Evolutionary conservation across 1,139 yeast genomes (phyloP).

Genomic region (Saccharomyces hybrid): DNA sequence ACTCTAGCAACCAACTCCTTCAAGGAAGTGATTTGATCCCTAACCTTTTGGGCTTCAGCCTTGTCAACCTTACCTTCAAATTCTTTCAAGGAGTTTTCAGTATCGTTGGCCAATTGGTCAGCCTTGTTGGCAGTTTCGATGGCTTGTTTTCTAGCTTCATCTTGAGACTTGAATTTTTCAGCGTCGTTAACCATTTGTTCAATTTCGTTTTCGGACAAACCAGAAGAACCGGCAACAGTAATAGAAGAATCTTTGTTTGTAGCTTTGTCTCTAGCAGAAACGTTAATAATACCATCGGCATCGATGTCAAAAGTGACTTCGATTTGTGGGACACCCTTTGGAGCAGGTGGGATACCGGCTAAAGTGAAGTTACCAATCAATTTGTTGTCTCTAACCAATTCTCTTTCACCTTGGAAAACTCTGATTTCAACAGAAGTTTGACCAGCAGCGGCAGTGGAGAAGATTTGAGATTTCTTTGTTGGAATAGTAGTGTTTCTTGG

Average conservation of each 20-base stretch:
- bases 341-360: slow-evolving; percentile 92
- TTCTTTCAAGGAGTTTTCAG: slow-evolving; percentile 81
- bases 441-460: slow-evolving; percentile 93
- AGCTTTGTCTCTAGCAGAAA: slow-evolving; percentile 88
- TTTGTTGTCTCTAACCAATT: slow-evolving; percentile 91
- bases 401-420: slow-evolving; percentile 95
- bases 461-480: slow-evolving; percentile 90
- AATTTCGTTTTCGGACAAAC: slow-evolving; percentile 82
- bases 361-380: slow-evolving; percentile 89
- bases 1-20: slow-evolving; percentile 87
- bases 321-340: slow-evolving; percentile 96
- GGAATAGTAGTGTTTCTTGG: slow-evolving; percentile 96
- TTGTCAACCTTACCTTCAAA: slow-evolving; percentile 58
- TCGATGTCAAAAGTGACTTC: slow-evolving; percentile 93
- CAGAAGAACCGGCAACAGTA: slow-evolving; percentile 94
- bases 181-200: slow-evolving; percentile 95
- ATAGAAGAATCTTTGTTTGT: slow-evolving; percentile 93
- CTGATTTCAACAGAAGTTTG: slow-evolving; percentile 93
- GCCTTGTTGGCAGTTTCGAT: slow-evolving; percentile 73
- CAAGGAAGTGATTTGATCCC: slow-evolving; percentile 81
- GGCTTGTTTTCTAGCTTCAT: slow-evolving; percentile 70
- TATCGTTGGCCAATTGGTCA: slow-evolving; percentile 85
- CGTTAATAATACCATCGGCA: slow-evolving; percentile 92
- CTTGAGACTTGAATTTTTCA: slow-evolving; percentile 84
- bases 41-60: slow-evolving; percentile 76